These are phyloP conservation scores for Rhodotorula glutinis DNA, from an alignment of 1,284 basidiomycete genomes.

Conservation along the genomic window DNA sequence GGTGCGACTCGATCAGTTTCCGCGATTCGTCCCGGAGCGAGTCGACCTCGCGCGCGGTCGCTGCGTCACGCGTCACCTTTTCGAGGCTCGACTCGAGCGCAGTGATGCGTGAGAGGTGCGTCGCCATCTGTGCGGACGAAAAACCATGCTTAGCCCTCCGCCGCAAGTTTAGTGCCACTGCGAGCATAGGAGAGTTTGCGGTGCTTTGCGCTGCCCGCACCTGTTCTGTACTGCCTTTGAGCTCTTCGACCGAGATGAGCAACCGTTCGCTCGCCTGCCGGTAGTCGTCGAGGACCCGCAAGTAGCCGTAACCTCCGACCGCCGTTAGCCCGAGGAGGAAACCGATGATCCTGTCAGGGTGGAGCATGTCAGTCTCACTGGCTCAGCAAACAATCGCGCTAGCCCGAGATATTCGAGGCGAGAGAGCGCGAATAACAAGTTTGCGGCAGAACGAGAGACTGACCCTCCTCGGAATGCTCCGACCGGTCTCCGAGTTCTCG, in stretches of 20 bases:
- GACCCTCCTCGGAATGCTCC: constrained; percentile 34
- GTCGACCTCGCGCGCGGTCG: constrained; percentile 5
- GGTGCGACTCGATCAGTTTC: constrained; percentile 23
- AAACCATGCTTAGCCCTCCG: neutral
- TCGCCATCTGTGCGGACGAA: constrained; percentile 24
- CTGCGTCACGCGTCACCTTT: neutral
- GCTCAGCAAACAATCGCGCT: neutral
- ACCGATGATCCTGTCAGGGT: constrained; percentile 7
- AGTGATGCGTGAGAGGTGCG: constrained; percentile 20
- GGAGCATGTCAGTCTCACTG: neutral
- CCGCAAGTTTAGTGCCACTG: neutral
- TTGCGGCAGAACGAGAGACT: too few species aligned
- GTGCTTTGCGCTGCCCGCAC: neutral
- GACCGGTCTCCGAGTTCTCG: constrained; percentile 16
- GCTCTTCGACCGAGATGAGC: constrained; percentile 20
- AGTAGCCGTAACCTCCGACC: constrained; percentile 28
- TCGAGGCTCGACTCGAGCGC: constrained; percentile 10
- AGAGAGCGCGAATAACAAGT: neutral
- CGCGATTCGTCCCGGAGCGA: constrained; percentile 23
- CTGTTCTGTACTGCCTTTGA: constrained; percentile 13
- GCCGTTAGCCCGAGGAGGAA: constrained; percentile 17
- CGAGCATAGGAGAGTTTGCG: neutral
- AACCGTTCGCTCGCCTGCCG: constrained; percentile 5
- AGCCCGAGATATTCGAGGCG: neutral
- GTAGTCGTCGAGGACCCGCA: constrained; percentile 26